These are phyloP conservation scores for Lepidium didymum DNA, from an alignment of 345 rosid species.

Conservation along the genomic window DNA sequence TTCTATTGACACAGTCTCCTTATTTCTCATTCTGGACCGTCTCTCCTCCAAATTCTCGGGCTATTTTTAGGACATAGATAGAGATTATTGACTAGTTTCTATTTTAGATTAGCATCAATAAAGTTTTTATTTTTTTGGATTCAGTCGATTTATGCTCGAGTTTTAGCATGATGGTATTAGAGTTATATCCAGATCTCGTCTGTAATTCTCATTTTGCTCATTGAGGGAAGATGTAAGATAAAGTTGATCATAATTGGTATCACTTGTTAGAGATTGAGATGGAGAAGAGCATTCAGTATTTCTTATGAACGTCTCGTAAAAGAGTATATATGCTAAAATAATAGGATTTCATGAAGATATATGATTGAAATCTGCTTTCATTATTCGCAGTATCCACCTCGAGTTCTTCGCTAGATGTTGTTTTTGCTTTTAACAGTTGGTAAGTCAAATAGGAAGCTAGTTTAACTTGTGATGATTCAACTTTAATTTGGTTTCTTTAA, in stretches of 20 bases:
- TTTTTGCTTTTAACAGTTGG: neutral
- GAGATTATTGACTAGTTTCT: neutral
- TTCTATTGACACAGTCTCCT: neutral
- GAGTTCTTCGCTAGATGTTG: neutral
- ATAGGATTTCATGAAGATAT: neutral
- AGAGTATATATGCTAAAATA: neutral
- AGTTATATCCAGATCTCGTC: neutral
- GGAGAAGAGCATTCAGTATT: neutral
- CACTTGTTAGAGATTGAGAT: neutral
- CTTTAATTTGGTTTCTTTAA: conserved; percentile 10
- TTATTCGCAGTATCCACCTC: neutral
- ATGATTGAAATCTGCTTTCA: neutral
- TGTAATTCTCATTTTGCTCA: neutral
- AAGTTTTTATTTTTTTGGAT: neutral
- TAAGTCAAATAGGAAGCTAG: neutral
- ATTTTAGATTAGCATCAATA: neutral
- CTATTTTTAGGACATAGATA: neutral
- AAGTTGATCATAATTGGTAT: neutral
- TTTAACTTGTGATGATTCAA: neutral
- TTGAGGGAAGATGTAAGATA: neutral
- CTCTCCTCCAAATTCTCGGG: neutral
- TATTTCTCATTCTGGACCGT: neutral
- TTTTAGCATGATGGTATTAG: neutral
- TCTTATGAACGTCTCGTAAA: neutral
- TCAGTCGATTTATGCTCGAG: neutral